Evolutionary conservation across 1,139 yeast genomes (phyloP), one percentile per base, ranked within the genome.

Genomic region (Debaryomyces subglobosus): DNA sequence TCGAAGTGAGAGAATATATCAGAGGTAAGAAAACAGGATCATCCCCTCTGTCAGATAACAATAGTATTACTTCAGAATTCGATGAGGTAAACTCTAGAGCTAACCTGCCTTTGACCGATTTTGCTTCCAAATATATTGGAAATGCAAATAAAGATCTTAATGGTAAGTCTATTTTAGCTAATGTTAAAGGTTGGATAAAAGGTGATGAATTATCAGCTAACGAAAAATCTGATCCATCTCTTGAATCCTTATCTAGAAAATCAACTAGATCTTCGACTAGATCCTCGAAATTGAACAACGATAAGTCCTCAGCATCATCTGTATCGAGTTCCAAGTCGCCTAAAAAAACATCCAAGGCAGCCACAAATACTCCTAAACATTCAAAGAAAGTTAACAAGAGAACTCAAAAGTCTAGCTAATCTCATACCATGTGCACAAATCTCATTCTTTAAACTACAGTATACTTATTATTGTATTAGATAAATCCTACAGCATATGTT

Each of bases 1-100:
- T 88, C 56, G 96, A 91, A 65, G 88, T 87, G 30, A 74, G 94
- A 55, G 94, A 87, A 63, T 83, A 86, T 58, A 71, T 90, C 64
- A 74, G 82, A 55, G 77, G 81, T 8, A 74, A 74, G 63, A 79
- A 76, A 71, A 73, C 65, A 65, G 82, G 61, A 46, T 64, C 65
- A 18, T 65, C 64, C 30, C 64, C 65, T 36, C 61, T 65, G 42
- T 61, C 66, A 48, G 76, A 72, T 10, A 61, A 56, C 44, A 51
- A 52, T 6, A 52, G 60, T 23, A 44, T 43, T 35, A 50, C 51
- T 29, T 63, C 71, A 54, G 77, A 74, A 47, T 61, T 64, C 12
- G 77, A 71, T 32, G 72, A 68, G 42, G 51, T 51, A 16, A 53
- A 49, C 15, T 59, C 62, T n/a, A 62, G 69, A 38, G 64, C 66